Evolutionary conservation across 2,329 filamentous ascomycete species (phyloP), one percentile per base, ranked within the genome.

Genomic region (Teratosphaeria epicoccoides): DNA sequence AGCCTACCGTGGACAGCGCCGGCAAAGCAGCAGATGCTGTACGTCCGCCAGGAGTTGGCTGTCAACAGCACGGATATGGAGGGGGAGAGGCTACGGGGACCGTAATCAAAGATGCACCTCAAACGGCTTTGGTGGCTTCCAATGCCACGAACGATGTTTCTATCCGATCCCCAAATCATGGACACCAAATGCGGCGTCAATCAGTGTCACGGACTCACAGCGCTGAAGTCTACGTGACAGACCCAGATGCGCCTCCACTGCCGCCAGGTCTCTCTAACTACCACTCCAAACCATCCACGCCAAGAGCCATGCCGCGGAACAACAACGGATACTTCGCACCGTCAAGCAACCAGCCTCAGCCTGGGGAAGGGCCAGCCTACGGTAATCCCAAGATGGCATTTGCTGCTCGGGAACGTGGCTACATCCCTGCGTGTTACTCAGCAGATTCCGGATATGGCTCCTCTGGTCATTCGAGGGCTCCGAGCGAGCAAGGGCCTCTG

Each of bases 381-480:
- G 54, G 55, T 5, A 54, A 53, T 33, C 24, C 49, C 17, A 55
- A 53, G 46, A 51, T 49, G 52, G 23, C 26, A 14, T 29, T 25
- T 4, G 54, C 54, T 23, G 52, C 54, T 14, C 26, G 52, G 2
- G 53, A 55, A 29, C 51, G 53, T 14, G 53, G 52, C 12, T 51
- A 55, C 28, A 17, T 48, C 29, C 48, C 50, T 23, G 49, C 50
- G 10, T 52, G 58, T 28, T 50, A 52, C 20, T 63, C 59, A 3
- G 56, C 60, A 33, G 63, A 65, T 46, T 65, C 63, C 47, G 63
- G 63, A 3, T 65, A 64, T 43, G 57, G 60, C 17, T 64, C 63
- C 17, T 53, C 52, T 23, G 57, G 51, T 17, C 57, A 58, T 37
- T 64, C 62, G 24, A 58, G 60, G 24, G 54, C 52, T 4, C 55